Percentiles rank a stretch among this genome's conserved stretches.
Conservation (phyloP, 257 asterid species). For the Anisodus acutangulus region DNA sequence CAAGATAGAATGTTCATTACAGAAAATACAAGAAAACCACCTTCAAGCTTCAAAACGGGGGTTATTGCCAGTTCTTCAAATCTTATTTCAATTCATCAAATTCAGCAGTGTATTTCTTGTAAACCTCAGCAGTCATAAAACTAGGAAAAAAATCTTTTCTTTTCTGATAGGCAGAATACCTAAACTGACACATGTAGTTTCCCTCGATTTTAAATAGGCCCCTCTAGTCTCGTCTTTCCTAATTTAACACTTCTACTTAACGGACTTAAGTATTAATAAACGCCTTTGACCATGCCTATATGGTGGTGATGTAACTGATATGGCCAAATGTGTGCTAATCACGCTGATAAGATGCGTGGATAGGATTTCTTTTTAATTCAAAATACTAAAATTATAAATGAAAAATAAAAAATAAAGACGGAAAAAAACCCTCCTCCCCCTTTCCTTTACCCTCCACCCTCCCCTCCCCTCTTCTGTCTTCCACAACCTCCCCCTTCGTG, state of each 20-base stretch:
- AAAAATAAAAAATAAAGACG: no score
- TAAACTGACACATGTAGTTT: not conserved
- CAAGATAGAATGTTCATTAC: constrained; percentile 31
- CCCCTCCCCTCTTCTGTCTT: no score
- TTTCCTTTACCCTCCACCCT: no score
- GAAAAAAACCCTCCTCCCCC: not conserved
- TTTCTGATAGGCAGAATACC: not conserved
- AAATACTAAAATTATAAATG: not conserved
- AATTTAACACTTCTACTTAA: not conserved
- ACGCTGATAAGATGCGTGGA: not conserved
- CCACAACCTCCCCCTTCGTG: not conserved
- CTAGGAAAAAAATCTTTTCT: not conserved
- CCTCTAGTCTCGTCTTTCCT: not conserved
- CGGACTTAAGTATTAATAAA: not conserved
- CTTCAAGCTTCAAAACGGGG: not conserved
- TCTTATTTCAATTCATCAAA: not conserved
- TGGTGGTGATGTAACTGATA: not conserved
- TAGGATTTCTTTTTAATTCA: not conserved
- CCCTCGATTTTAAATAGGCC: not conserved
- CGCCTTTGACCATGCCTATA: not conserved
- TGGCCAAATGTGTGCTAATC: not conserved
- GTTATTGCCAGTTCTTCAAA: not conserved
- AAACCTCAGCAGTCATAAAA: not conserved
- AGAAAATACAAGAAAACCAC: constrained; percentile 23
- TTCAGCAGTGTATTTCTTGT: not conserved